Conservation (phyloP, 768 basidiomycete genomes). For the Calocybe cyanea region DNA sequence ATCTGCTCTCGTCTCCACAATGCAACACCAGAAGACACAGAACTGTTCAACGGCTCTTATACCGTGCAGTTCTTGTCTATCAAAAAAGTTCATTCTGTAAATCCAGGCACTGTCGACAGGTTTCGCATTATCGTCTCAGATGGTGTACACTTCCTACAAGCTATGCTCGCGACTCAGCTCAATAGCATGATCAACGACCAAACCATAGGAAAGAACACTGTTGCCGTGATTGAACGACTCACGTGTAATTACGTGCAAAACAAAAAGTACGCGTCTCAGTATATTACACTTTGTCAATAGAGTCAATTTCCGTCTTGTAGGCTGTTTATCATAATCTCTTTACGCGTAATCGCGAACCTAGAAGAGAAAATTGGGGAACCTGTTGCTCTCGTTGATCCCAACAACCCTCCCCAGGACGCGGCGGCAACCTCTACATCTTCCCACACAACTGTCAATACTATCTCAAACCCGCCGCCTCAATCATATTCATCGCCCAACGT, state of each 20-base stretch:
- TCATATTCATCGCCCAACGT: slow-evolving; percentile 10
- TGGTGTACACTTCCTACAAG: slow-evolving; percentile 80
- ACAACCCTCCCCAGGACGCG: slow-evolving; percentile 18
- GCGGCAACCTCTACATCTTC: slow-evolving; percentile 19
- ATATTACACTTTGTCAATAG: slow-evolving; percentile 1
- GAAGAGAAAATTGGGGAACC: slow-evolving; percentile 74
- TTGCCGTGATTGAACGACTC: slow-evolving; percentile 70
- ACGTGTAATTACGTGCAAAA: slow-evolving; percentile 82
- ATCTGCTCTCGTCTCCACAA: slow-evolving; percentile 48
- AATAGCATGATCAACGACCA: slow-evolving; percentile 70
- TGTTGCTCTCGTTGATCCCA: slow-evolving; percentile 25
- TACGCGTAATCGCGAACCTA: slow-evolving; percentile 51
- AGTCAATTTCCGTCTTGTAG: slow-evolving; percentile 32
- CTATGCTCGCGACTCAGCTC: slow-evolving; percentile 92
- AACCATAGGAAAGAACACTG: slow-evolving; percentile 56
- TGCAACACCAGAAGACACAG: slow-evolving; percentile 38
- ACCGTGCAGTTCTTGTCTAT: slow-evolving; percentile 80
- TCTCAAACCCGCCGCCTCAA: slow-evolving; percentile 20
- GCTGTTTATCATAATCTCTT: slow-evolving; percentile 73
- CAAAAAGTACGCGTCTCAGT: slow-evolving; percentile 58
- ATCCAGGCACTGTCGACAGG: slow-evolving; percentile 41
- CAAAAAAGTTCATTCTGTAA: slow-evolving; percentile 61
- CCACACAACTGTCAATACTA: slow-evolving; percentile 24
- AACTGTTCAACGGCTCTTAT: slow-evolving; percentile 40
- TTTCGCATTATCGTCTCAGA: slow-evolving; percentile 88